Percentiles rank a stretch among this genome's conserved stretches.
These are phyloP conservation scores for Xylariaceae sp. DNA, from an alignment of 2,329 filamentous ascomycete species.

Conservation along the genomic window DNA sequence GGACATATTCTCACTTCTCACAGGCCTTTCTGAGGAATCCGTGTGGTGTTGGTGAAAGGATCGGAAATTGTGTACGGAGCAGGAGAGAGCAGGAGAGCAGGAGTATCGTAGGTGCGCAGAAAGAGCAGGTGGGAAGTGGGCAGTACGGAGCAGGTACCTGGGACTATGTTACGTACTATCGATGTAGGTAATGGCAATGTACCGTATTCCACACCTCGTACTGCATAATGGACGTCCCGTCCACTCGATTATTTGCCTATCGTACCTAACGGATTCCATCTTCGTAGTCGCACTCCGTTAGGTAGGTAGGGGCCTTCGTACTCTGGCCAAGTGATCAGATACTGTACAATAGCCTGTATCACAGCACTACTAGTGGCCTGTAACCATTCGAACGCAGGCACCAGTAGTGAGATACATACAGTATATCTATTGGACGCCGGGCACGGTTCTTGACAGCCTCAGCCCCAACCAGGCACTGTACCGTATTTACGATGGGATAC, in stretches of 20 bases:
- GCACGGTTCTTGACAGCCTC: neutral
- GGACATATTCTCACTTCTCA: slow-evolving; percentile 2
- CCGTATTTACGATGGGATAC: neutral
- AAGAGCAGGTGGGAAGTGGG: no score
- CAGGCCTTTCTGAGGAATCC: neutral
- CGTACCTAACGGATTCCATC: neutral
- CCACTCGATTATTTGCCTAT: neutral
- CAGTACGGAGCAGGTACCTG: neutral
- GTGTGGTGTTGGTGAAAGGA: neutral
- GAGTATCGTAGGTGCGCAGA: no score
- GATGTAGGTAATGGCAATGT: neutral
- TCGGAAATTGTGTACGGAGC: neutral
- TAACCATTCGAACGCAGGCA: neutral
- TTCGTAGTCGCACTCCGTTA: no score
- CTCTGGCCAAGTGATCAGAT: neutral
- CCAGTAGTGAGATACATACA: neutral
- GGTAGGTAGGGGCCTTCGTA: no score
- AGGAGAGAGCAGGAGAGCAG: no score
- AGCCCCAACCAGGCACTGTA: neutral
- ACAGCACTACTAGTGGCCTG: neutral
- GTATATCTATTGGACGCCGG: neutral
- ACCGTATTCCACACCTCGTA: no score
- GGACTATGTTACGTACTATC: neutral
- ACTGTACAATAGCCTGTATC: neutral
- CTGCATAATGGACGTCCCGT: neutral